These are phyloP conservation scores for Pterothamnion heteromorphum DNA, from an alignment of 31 red algal species.

Conservation along the genomic window DNA sequence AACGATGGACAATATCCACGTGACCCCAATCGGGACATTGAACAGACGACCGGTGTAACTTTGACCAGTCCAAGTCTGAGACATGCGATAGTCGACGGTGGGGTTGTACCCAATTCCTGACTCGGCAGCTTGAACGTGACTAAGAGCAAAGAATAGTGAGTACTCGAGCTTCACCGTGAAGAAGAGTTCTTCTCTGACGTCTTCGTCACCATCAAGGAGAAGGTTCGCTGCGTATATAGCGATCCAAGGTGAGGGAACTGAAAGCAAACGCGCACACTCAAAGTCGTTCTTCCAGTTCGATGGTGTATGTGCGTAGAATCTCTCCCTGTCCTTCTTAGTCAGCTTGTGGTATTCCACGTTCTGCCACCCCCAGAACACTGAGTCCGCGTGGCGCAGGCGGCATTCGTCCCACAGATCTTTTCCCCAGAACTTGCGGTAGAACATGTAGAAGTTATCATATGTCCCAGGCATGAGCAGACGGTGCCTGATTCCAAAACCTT, in stretches of 20 bases:
- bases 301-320: not conserved
- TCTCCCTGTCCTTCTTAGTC: not conserved
- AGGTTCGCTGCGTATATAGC: not conserved
- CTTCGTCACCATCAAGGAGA: not conserved
- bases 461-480: not conserved
- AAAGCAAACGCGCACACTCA: too few relatives aligned
- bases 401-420: not conserved
- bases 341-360: not conserved
- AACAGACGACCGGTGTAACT: not conserved
- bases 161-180: not conserved
- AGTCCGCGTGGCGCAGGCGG: not conserved
- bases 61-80: not conserved
- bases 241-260: not conserved
- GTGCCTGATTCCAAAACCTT: not conserved
- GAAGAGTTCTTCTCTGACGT: not conserved
- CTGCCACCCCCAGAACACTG: not conserved
- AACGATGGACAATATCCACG: not conserved
- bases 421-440: not conserved
- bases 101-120: not conserved
- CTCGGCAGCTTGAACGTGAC: not conserved
- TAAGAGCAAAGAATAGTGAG: not conserved
- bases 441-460: not conserved
- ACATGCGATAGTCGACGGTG: not conserved
- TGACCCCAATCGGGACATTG: not conserved
- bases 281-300: not conserved